These are phyloP conservation scores for Leccinum pellstonianum DNA, from an alignment of 768 basidiomycete genomes.

Conservation along the genomic window DNA sequence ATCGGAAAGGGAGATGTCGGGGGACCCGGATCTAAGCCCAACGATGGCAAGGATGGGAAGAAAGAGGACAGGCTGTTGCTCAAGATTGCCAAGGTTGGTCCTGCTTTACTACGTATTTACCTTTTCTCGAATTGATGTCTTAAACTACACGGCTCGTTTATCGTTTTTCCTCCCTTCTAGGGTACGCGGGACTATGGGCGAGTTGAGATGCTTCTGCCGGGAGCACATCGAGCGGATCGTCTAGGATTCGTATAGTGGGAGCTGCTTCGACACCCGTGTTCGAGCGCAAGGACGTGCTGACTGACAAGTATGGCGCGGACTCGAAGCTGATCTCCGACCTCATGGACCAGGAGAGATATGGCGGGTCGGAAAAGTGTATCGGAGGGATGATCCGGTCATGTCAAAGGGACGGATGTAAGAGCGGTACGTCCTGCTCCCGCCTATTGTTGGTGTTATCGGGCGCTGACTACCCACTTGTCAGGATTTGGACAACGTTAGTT, in stretches of 20 bases:
- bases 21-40: slow-evolving; percentile 28
- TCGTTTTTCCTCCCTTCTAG: slow-evolving; percentile 37
- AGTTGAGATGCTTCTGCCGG: slow-evolving; percentile 80
- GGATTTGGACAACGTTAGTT: slow-evolving; percentile 94
- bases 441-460: background rate
- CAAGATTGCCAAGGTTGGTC: slow-evolving; percentile 91
- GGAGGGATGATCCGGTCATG: slow-evolving; percentile 95
- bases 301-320: slow-evolving; percentile 98
- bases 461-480: slow-evolving; percentile 28
- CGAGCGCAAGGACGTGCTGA: slow-evolving; percentile 92
- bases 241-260: slow-evolving; percentile 82
- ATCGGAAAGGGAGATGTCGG: slow-evolving; percentile 33
- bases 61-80: slow-evolving; percentile 72
- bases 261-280: slow-evolving; percentile 97
- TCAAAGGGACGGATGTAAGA: slow-evolving; percentile 98
- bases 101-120: slow-evolving; percentile 3
- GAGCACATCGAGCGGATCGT: slow-evolving; percentile 87
- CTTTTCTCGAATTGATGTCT: slow-evolving; percentile 14
- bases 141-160: background rate
- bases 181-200: slow-evolving; percentile 90
- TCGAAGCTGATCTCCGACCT: slow-evolving; percentile 96
- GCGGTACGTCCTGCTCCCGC: slow-evolving; percentile 48
- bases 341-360: slow-evolving; percentile 91
- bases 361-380: slow-evolving; percentile 99
- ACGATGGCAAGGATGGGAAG: slow-evolving; percentile 45